Conservation (phyloP, 2,329 filamentous ascomycete species). For the Hypomyces rosellus region DNA sequence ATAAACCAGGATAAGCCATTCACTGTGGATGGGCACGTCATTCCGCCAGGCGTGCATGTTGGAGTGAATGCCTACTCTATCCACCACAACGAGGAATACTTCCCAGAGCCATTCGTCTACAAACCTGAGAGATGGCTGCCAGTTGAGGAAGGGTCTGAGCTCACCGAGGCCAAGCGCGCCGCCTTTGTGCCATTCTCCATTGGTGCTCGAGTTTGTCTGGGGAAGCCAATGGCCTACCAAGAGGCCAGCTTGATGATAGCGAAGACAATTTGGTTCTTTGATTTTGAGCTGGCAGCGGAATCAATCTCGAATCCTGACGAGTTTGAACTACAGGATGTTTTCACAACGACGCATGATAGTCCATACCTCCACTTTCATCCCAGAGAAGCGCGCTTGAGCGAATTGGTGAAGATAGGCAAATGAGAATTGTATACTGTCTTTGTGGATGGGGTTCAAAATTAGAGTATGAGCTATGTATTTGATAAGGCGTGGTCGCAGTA, state of each 20-base stretch:
- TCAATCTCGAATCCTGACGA: too few relatives aligned
- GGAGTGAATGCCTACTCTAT: constrained; percentile 1
- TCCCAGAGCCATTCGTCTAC: background rate
- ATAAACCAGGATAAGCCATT: background rate
- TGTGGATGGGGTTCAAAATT: too few relatives aligned
- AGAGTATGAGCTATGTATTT: too few relatives aligned
- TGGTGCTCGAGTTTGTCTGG: background rate
- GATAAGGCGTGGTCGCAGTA: too few relatives aligned
- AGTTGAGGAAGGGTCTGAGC: background rate
- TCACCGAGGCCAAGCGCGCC: background rate
- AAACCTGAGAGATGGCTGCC: constrained; percentile 8
- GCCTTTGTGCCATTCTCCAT: background rate
- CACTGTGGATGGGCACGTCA: constrained; percentile 5
- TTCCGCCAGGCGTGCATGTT: constrained; percentile 1
- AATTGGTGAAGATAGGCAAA: too few relatives aligned
- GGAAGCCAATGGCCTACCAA: background rate
- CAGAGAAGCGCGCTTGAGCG: too few relatives aligned
- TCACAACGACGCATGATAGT: too few relatives aligned
- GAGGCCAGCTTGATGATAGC: background rate
- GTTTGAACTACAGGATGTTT: too few relatives aligned
- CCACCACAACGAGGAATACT: constrained; percentile 5
- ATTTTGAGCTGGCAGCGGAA: background rate
- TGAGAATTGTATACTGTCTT: too few relatives aligned
- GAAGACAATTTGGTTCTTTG: background rate
- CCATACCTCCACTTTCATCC: too few relatives aligned